A percentile compares a stretch with the other conserved stretches of the same genome.
phyloP scores from a whole-genome alignment of 23 red algal species.

The Agarophyton chilense region DNA sequence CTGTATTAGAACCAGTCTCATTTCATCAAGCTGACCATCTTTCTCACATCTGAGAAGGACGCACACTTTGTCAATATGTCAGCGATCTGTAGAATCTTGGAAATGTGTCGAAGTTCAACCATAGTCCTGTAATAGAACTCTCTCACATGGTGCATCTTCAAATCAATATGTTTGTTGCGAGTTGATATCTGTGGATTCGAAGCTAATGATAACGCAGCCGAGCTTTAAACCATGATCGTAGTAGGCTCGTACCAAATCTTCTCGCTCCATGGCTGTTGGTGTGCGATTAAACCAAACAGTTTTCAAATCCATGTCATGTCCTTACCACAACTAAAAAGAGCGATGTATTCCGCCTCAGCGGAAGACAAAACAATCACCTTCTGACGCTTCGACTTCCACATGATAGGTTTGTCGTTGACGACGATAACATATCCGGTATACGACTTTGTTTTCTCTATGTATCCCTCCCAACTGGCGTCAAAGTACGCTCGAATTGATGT shows the following conservation, averaged over 20 bases:
- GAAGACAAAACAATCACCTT: not conserved
- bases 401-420: conserved; percentile 20
- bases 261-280: not conserved
- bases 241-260: not conserved
- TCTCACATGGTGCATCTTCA: not conserved
- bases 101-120: not conserved
- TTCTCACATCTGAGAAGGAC: no score
- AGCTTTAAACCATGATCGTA: not conserved
- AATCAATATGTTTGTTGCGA: no score
- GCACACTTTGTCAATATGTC: no score
- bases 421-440: conserved; percentile 6
- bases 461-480: conserved; percentile 7
- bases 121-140: not conserved
- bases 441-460: not conserved
- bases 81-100: not conserved
- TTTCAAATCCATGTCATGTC: not conserved
- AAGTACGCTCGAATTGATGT: not conserved
- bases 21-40: no score
- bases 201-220: not conserved
- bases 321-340: not conserved
- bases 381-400: conserved; percentile 15
- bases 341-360: conserved; percentile 35
- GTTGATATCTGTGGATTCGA: not conserved
- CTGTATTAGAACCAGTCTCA: no score
- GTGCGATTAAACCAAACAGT: not conserved